Evolutionary conservation across 306 rosid species (phyloP), one percentile per base, ranked within the genome.

Genomic region (Medicago lupulina): DNA sequence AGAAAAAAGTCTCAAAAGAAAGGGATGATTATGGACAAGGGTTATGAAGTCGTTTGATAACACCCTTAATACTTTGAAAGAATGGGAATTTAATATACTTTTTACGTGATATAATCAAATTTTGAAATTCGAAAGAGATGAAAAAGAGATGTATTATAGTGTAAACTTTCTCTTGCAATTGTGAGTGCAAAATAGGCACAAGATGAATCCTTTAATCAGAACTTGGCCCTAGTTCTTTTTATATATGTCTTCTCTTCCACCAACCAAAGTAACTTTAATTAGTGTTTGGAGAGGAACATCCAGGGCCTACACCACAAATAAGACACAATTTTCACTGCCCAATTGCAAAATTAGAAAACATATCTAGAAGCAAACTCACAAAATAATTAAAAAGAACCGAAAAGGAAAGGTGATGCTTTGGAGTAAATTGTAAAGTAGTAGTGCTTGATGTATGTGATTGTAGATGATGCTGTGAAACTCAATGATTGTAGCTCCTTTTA

Each of bases 221-320:
- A 70, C 38, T 17, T 62, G 84, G 70, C 40, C 78, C 62, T 7
- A 61, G 9, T 43, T 76, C 57, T 62, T 23, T 76, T 69, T 53
- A 39, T 53, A 16, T 28, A 28, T 81, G 81, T 81, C 69, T 63
- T 75, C 84, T 51, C 50, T 44, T 59, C 74, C 18, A 76, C 78
- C 74, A 76, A 76, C 77, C 55, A 2, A 69, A 73, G 38, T 15
- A 8, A 47, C 81, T 81, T 81, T 81, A 76, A 51, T 76, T 62
- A 62, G 73, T 69, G 63, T 70, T 74, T 12, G 34, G 67, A 11
- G 76, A 12, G 70, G 13, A 47, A 60, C 51, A 6, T 5, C 17
- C 12, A 60, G 47, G 77, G 14, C 77, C 76, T 60, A 80, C 80
- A 68, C 1, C 51, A 75, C 60, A 75, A 4, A 75, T 61, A 68